Evolutionary conservation across 768 basidiomycete genomes (phyloP), one percentile per base, ranked within the genome.

Genomic region (Russula sp.): DNA sequence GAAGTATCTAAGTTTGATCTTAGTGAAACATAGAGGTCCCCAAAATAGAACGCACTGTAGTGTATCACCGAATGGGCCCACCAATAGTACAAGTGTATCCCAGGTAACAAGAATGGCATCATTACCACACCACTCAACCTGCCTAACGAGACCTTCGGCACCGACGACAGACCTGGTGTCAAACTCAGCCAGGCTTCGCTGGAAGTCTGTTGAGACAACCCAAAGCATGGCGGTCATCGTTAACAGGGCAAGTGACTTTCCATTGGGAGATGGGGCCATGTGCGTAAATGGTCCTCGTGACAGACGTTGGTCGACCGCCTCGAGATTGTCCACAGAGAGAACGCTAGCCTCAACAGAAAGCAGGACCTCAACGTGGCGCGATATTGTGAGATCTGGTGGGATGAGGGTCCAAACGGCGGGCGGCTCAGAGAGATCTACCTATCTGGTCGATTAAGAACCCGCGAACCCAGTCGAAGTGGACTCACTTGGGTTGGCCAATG

Each of bases 201-300:
- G 87, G 71, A 98, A 98, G 73, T 98, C 93, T 13, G 87, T 83
- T 13, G 95, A 96, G n/a, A 98, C 91, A 40, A 98, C 95, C 89
- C 91, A 93, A 34, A 98, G 82, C 5, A 82, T 76, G 6, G 87
- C 87, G 11, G 79, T 77, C 59, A 79, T 83, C 1, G 89, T 93
- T 42, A 96, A 76, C 2, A 98, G 77, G 0, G 94, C 94, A 16
- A 98, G 79, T 51, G 93, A 87, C 69, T 95, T 94, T 42, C 96
- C 96, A 68, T 94, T 95, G 1, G 97, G 96, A 0, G 96, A 98
- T 3, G 92, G 89, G 0, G 89, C 82, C 56, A 98, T 81, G 68
- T 89, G 88, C 0, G 82, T 82, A 73, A 98, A 98, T 2, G 97
- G 97, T 0, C 95, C 96, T 37, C 89, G 83, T 8, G 87, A 86